A percentile compares a stretch with the other conserved stretches of the same genome.
phyloP scores from a whole-genome alignment of 1,139 yeast genomes.

The Saccharomyces hybrid region DNA sequence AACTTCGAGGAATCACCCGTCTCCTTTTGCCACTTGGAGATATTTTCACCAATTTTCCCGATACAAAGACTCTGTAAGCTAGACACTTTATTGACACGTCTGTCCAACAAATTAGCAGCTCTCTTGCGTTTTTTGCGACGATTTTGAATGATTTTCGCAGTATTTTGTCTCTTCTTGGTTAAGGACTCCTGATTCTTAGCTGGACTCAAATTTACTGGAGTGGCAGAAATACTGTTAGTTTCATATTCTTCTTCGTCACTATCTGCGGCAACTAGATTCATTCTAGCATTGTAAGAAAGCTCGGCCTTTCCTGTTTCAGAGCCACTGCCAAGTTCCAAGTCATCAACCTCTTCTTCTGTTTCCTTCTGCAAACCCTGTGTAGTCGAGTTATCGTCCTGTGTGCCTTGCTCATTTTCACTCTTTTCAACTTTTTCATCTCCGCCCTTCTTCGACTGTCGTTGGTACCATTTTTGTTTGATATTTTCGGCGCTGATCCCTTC shows the following conservation, averaged over 20 bases:
- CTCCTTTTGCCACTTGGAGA: slow-evolving; percentile 41
- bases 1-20: slow-evolving; percentile 25
- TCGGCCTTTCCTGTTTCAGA: slow-evolving; percentile 1
- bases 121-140: slow-evolving; percentile 67
- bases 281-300: slow-evolving; percentile 4
- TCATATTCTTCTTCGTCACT: slow-evolving; percentile 29
- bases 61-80: slow-evolving; percentile 79
- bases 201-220: slow-evolving; percentile 2
- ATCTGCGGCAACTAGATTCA: slow-evolving; percentile 11
- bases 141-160: slow-evolving; percentile 43
- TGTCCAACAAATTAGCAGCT: slow-evolving; percentile 78
- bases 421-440: slow-evolving; percentile 11
- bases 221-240: slow-evolving; percentile 6
- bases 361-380: too few relatives aligned
- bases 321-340: slow-evolving; percentile 2
- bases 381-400: too few relatives aligned
- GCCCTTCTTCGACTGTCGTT: slow-evolving; percentile 29
- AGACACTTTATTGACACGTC: slow-evolving; percentile 55
- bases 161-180: slow-evolving; percentile 31
- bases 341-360: slow-evolving; percentile 3
- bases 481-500: slow-evolving; percentile 85
- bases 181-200: slow-evolving; percentile 4
- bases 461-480: slow-evolving; percentile 55
- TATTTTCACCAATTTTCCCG: slow-evolving; percentile 58
- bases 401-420: too few relatives aligned